A percentile compares a stretch with the other conserved stretches of the same genome.
Conservation (phyloP, 306 rosid genomes). For the Castanospermum australe region DNA sequence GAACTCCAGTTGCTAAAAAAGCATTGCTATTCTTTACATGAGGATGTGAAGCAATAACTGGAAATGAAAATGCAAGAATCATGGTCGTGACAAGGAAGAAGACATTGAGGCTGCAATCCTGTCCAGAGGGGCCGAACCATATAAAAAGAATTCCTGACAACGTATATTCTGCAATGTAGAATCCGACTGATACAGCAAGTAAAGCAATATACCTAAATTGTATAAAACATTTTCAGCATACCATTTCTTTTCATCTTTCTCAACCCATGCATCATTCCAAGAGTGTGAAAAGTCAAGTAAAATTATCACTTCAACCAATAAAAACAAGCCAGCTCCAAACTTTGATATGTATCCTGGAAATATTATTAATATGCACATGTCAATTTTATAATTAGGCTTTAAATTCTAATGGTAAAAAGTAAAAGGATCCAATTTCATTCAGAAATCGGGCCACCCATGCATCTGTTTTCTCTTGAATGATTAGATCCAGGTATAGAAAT, state of each 20-base stretch:
- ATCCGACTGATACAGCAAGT: slow-evolving; percentile 8
- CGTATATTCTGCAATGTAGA: slow-evolving; percentile 31
- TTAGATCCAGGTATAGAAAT: neutral
- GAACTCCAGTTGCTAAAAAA: slow-evolving; percentile 3
- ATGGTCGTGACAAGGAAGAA: slow-evolving; percentile 91
- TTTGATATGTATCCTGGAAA: slow-evolving; percentile 70
- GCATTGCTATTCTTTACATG: slow-evolving; percentile 47
- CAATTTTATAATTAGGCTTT: slow-evolving; percentile 8
- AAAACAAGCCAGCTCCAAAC: slow-evolving; percentile 93
- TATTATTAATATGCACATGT: too few species aligned
- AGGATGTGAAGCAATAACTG: slow-evolving; percentile 76
- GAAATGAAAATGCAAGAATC: slow-evolving; percentile 77
- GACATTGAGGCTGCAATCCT: slow-evolving; percentile 89
- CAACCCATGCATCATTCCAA: slow-evolving; percentile 99
- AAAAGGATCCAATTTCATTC: neutral
- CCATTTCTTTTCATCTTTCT: slow-evolving; percentile 94
- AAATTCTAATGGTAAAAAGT: neutral
- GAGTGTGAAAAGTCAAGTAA: slow-evolving; percentile 80
- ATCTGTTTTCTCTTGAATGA: neutral
- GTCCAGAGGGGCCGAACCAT: slow-evolving; percentile 93
- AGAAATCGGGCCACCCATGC: neutral
- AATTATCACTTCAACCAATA: slow-evolving; percentile 87
- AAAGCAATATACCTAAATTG: slow-evolving; percentile 81
- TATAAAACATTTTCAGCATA: slow-evolving; percentile 28
- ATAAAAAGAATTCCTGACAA: slow-evolving; percentile 82